Evolutionary conservation across 1,284 basidiomycete species (phyloP).

Genomic region (Ustilago nuda): DNA sequence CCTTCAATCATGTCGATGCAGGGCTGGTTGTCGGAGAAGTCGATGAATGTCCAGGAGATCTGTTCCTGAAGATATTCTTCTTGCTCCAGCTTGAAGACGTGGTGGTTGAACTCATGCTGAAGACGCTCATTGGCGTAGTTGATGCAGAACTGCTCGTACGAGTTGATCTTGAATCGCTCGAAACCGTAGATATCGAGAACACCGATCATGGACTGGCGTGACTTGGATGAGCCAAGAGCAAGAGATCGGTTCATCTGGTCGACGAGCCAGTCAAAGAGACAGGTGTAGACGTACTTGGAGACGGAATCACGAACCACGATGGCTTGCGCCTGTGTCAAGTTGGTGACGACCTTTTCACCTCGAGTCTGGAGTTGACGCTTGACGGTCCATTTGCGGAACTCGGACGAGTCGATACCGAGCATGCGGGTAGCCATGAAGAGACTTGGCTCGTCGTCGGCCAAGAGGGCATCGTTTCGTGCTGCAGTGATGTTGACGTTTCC

Average conservation of each 20-base stretch:
- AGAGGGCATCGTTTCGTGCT: slow-evolving; percentile 82
- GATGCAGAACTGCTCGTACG: slow-evolving; percentile 99
- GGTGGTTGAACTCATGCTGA: slow-evolving; percentile 82
- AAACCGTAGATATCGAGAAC: slow-evolving; percentile 82
- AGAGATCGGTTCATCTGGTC: slow-evolving; percentile 95
- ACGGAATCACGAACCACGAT: slow-evolving; percentile 96
- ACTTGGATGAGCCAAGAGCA: slow-evolving; percentile 85
- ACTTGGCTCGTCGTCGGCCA: slow-evolving; percentile 86
- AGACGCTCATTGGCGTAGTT: slow-evolving; percentile 98
- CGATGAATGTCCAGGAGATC: slow-evolving; percentile 99
- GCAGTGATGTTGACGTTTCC: slow-evolving; percentile 93
- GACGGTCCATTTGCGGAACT: slow-evolving; percentile 98
- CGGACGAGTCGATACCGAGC: slow-evolving; percentile 87
- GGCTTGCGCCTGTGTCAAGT: slow-evolving; percentile 87
- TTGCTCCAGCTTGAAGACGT: slow-evolving; percentile 82
- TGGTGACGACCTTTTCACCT: slow-evolving; percentile 92
- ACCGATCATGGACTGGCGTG: slow-evolving; percentile 97
- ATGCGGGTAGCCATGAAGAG: slow-evolving; percentile 86
- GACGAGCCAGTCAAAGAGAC: slow-evolving; percentile 98
- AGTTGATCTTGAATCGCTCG: slow-evolving; percentile 75
- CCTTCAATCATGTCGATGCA: slow-evolving; percentile 99
- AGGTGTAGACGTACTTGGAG: slow-evolving; percentile 98
- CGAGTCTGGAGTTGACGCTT: slow-evolving; percentile 97
- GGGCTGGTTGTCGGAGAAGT: slow-evolving; percentile 97
- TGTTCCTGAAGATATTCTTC: slow-evolving; percentile 98